Evolutionary conservation across 495 filamentous ascomycete species (phyloP).

Genomic region (Astrothelium subdiscretum): DNA sequence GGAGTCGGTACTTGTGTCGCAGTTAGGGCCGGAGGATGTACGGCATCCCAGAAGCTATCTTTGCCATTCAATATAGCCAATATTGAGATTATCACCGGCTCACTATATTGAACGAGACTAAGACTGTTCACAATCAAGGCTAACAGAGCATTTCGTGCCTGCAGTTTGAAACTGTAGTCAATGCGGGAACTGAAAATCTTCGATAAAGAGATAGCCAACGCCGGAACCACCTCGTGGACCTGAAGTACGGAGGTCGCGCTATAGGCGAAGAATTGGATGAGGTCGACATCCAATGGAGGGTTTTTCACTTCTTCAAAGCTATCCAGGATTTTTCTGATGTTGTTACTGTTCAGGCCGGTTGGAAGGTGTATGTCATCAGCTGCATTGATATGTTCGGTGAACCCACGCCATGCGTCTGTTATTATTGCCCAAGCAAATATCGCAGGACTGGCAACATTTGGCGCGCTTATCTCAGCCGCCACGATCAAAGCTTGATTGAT

Average conservation of each 20-base stretch:
- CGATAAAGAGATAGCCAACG: slow-evolving; percentile 35
- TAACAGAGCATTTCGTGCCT: slow-evolving; percentile 49
- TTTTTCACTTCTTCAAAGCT: slow-evolving; percentile 35
- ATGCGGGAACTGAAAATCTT: slow-evolving; percentile 6
- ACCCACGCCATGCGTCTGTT: slow-evolving; percentile 15
- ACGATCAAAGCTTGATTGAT: slow-evolving; percentile 51
- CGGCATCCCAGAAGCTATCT: background rate
- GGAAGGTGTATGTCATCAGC: background rate
- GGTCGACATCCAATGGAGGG: slow-evolving; percentile 33
- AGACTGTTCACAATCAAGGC: slow-evolving; percentile 39
- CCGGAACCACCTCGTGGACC: slow-evolving; percentile 52
- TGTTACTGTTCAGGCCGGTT: background rate
- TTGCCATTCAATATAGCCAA: background rate
- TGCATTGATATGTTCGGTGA: background rate
- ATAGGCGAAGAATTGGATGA: slow-evolving; percentile 37
- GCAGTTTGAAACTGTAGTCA: slow-evolving; percentile 29
- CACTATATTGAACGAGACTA: background rate
- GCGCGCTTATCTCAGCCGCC: slow-evolving; percentile 33
- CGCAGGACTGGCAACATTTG: slow-evolving; percentile 48
- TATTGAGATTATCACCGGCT: background rate
- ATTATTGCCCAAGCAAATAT: slow-evolving; percentile 69
- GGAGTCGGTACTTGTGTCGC: background rate
- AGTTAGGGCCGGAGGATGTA: background rate
- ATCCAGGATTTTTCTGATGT: slow-evolving; percentile 13
- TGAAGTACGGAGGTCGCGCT: slow-evolving; percentile 41